Percentiles rank a stretch among this genome's conserved stretches.
Evolutionary conservation across 176 grass and related monocot genomes (phyloP).

Genomic region (Lolium perenne): DNA sequence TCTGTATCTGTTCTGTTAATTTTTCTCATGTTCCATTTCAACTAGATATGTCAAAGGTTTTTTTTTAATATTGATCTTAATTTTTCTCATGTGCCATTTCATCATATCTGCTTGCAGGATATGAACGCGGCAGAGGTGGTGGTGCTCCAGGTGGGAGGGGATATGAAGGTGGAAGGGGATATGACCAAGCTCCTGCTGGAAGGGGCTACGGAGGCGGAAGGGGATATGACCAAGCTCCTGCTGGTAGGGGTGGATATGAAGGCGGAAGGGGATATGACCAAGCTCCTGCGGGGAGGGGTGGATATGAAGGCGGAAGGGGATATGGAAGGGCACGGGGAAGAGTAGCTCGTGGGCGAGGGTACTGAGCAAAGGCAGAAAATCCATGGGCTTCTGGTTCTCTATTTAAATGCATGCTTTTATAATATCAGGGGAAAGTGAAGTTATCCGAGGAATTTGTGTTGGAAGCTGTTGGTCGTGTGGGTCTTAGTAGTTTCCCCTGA

Average conservation of each 20-base stretch:
- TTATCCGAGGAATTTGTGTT: conserved; percentile 56
- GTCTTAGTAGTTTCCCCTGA: conserved; percentile 48
- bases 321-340: conserved; percentile 67
- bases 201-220: conserved; percentile 60
- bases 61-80: not conserved
- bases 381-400: conserved; percentile 46
- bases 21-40: not conserved
- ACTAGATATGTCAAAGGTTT: not conserved
- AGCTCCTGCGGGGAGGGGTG: conserved; percentile 5
- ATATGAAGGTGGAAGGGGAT: conserved; percentile 58
- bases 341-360: conserved; percentile 52
- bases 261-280: conserved; percentile 49
- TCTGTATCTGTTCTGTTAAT: not conserved
- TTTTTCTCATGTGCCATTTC: not conserved
- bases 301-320: conserved; percentile 45
- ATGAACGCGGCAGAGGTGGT: conserved; percentile 54
- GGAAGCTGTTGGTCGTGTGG: conserved; percentile 42
- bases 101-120: conserved; percentile 32
- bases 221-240: conserved; percentile 27
- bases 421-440: conserved; percentile 48
- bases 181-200: conserved; percentile 21
- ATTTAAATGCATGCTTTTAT: conserved; percentile 56
- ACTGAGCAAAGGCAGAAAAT: conserved; percentile 33
- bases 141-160: conserved; percentile 46
- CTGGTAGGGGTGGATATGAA: conserved; percentile 36